Percentiles rank a stretch among this genome's conserved stretches.
Evolutionary conservation across 306 rosid genomes (phyloP).

Genomic region (Corylus heterophylla): DNA sequence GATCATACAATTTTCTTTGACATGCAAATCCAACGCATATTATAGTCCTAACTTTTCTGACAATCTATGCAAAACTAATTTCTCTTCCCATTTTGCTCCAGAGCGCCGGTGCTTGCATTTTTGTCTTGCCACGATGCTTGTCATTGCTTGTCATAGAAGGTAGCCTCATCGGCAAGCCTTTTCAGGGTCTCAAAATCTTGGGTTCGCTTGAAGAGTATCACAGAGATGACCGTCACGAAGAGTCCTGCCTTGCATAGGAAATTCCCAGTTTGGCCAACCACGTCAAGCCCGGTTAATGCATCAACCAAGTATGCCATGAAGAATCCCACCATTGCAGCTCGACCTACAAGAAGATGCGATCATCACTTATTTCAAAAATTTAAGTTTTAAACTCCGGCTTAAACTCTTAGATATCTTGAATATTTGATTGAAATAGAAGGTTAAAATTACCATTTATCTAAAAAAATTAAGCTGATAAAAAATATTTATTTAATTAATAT

Average conservation of each 20-base stretch:
- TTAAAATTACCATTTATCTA: too few relatives aligned
- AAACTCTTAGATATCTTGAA: too few relatives aligned
- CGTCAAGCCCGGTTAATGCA: constrained; percentile 38
- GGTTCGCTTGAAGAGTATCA: constrained; percentile 27
- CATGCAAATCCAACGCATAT: too few relatives aligned
- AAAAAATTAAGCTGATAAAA: too few relatives aligned
- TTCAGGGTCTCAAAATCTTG: constrained; percentile 32
- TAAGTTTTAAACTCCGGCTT: too few relatives aligned
- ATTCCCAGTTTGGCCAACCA: constrained; percentile 46
- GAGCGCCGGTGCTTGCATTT: background rate
- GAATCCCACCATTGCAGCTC: constrained; percentile 56
- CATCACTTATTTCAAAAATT: too few relatives aligned
- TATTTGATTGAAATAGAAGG: too few relatives aligned
- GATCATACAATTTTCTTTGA: too few relatives aligned
- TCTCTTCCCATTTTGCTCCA: background rate
- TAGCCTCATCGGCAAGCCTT: constrained; percentile 42
- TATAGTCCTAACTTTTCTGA: background rate
- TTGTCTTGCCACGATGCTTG: constrained; percentile 47
- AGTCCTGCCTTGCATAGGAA: constrained; percentile 43
- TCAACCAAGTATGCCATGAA: constrained; percentile 42
- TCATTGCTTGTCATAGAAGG: constrained; percentile 48
- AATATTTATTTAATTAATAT: too few relatives aligned
- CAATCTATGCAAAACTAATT: background rate
- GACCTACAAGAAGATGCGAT: constrained; percentile 16
- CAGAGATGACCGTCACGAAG: constrained; percentile 32